These are phyloP conservation scores for Gillenia trifoliata DNA, from an alignment of 306 rosid genomes.

Conservation along the genomic window DNA sequence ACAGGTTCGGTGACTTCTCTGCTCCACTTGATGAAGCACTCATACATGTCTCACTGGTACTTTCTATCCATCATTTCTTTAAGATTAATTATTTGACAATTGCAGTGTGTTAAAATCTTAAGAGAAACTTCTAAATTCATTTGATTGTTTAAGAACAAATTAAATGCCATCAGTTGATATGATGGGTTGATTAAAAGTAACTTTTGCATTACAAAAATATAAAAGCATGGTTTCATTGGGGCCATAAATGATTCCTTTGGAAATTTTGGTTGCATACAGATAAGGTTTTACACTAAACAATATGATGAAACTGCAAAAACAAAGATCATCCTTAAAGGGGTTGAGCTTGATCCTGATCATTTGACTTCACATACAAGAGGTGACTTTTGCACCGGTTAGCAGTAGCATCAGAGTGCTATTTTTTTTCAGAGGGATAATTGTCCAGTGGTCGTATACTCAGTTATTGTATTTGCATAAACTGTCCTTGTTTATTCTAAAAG, in stretches of 20 bases:
- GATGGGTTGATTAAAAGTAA: background rate
- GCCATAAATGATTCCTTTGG: background rate
- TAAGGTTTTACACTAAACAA: background rate
- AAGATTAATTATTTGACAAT: background rate
- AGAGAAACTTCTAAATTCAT: background rate
- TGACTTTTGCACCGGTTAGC: background rate
- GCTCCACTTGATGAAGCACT: slow-evolving; percentile 97
- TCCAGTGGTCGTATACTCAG: background rate
- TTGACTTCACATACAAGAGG: background rate
- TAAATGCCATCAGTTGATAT: background rate
- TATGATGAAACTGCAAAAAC: background rate
- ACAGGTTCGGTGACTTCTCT: slow-evolving; percentile 93
- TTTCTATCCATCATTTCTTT: slow-evolving; percentile 11
- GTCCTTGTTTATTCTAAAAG: background rate
- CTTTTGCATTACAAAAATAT: background rate
- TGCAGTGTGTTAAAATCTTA: background rate
- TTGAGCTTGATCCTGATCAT: background rate
- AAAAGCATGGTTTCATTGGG: background rate
- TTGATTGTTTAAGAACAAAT: background rate
- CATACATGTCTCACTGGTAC: slow-evolving; percentile 85
- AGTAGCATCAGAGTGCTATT: background rate
- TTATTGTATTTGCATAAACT: no score
- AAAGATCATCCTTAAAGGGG: background rate
- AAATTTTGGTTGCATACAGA: background rate
- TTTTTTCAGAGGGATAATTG: background rate